Evolutionary conservation across 306 rosid species (phyloP).

Genomic region (Acacia confusa): DNA sequence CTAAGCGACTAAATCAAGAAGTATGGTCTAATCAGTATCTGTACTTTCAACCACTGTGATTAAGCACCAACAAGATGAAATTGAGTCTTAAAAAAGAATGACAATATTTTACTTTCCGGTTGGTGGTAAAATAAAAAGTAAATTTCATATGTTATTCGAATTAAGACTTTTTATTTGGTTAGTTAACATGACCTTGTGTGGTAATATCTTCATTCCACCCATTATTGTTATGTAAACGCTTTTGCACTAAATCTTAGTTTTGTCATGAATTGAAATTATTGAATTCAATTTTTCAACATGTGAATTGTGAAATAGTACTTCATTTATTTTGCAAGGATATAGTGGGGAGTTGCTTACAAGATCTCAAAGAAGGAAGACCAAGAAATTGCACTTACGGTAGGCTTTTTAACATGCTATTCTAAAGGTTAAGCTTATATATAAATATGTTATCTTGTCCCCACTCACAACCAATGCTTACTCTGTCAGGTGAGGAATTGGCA

Average conservation of each 20-base stretch:
- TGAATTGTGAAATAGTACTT: slow-evolving; percentile 25
- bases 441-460: neutral
- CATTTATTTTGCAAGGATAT: slow-evolving; percentile 42
- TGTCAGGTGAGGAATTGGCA: neutral
- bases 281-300: slow-evolving; percentile 13
- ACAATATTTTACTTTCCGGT: neutral
- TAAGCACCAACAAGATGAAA: neutral
- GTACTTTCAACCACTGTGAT: neutral
- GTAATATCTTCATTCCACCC: slow-evolving; percentile 10
- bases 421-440: neutral
- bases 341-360: slow-evolving; percentile 97
- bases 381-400: slow-evolving; percentile 71
- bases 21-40: neutral
- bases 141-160: slow-evolving; percentile 6
- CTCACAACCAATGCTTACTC: neutral
- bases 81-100: slow-evolving; percentile 1
- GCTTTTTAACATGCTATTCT: slow-evolving; percentile 16
- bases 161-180: slow-evolving; percentile 3
- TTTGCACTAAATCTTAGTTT: neutral
- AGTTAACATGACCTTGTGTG: slow-evolving; percentile 5
- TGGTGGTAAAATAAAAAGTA: neutral
- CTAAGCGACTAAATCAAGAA: neutral
- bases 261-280: slow-evolving; percentile 28
- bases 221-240: slow-evolving; percentile 3
- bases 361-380: slow-evolving; percentile 74